Evolutionary conservation across 768 basidiomycete genomes (phyloP), one percentile per base, ranked within the genome.

Genomic region (Collybiopsis confluens): DNA sequence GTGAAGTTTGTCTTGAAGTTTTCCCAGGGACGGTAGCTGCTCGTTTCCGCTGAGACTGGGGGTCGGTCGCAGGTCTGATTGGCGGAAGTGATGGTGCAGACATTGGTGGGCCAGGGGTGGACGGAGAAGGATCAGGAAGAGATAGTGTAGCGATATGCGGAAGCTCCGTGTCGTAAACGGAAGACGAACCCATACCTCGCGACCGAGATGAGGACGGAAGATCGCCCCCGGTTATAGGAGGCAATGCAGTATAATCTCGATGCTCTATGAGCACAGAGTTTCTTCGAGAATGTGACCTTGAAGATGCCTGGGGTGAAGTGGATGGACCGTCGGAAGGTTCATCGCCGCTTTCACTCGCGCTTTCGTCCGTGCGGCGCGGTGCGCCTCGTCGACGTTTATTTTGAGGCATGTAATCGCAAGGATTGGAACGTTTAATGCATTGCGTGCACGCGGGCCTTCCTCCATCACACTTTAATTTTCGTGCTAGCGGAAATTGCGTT

Each of bases 391-490:
- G 84, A 33, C 88, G 83, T 66, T 88, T 90, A 68, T 81, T 83
- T 60, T 81, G 83, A 15, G 84, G 82, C 80, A 82, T 83, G 60
- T 92, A 92, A 64, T 91, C 90, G 67, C 90, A 92, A 15, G 81
- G 70, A 60, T 90, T 83, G 44, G 79, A 80, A 45, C 90, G 82
- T 68, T 92, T 91, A 56, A 83, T 71, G 64, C 90, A 92, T 65
- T 92, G 90, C 44, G 81, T 75, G 64, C 90, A 92, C 13, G 89
- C 86, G 7, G 90, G 90, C 45, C 88, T 81, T 38, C 86, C 87
- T 46, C 90, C 90, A 62, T 92, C 90, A 67, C 90, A 92, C 73
- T 92, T 92, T 40, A 92, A 77, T 72, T 92, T 92, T 56, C 90
- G 83, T 46, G 90, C 90, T 92, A 68, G 33, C 27, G 36, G 62